Base-by-base conservation (phyloP, 371 early-diverging fungal species). In the Batkoa obscura region DNA sequence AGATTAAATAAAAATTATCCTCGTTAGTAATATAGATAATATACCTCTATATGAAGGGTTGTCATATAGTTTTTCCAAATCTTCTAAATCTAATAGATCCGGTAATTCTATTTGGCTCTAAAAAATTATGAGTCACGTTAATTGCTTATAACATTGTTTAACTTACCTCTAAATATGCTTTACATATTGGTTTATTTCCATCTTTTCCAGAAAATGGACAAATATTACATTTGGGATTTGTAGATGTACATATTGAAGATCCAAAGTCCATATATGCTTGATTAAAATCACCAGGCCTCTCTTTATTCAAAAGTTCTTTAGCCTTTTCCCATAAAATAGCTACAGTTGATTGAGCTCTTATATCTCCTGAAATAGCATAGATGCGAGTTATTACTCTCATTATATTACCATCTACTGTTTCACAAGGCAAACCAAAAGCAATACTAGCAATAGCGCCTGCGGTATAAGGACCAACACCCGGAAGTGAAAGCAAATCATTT, bases 191-290 rank as follows among this genome's bases (percentile, higher is more conserved):
- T n/a, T n/a, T n/a, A n/a, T n/a, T n/a, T n/a, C n/a, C n/a, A n/a
- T n/a, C n/a, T n/a, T n/a, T n/a, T n/a, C n/a, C n/a, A n/a, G n/a
- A n/a, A 32, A 47, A 59, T 13, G 87, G 87, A 59, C 89, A 88
- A 12, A 59, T 60, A 6, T 45, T 59, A 62, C 89, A 88, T 32
- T 63, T 57, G 15, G 86, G 86, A 31, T 72, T 75, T 43, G 69
- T 70, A 2, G 86, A 86, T 1, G 81, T 83, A 62, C 89, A 89
- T 0, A 89, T 62, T 13, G 74, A 69, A 2, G 86, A 81, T 0
- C 87, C 89, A 1, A 86, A 64, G 59, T 89, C 89, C 89, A 89
- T 89, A 52, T 86, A 48, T 2, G 84, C 83, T 59, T 89, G 86
- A 59, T 89, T 89, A 58, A 81, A 86, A 52, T 84, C 79, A 10